Percentiles rank a stretch among this genome's conserved stretches.
Evolutionary conservation across 208 protist species (phyloP).

Genomic region (Endotrypanum monterogeii): DNA sequence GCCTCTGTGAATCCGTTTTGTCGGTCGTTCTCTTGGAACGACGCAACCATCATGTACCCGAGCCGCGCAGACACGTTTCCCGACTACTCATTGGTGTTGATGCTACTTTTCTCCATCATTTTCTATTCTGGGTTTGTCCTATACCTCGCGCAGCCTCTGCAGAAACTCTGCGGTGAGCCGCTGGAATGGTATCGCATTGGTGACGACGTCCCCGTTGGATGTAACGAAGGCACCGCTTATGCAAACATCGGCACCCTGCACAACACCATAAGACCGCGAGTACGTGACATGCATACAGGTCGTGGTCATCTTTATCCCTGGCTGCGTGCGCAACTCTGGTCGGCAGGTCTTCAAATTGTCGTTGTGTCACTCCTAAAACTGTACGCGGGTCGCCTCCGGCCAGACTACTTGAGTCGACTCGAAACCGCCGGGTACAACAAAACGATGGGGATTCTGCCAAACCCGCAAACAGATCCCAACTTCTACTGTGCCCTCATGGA

Average conservation of each 20-base stretch:
- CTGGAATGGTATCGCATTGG: constrained; percentile 22
- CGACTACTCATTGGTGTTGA: constrained; percentile 51
- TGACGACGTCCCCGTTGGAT: not conserved
- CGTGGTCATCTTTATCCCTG: constrained; percentile 55
- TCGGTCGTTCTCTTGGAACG: constrained; percentile 72
- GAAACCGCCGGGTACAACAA: constrained; percentile 43
- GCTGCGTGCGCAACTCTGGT: constrained; percentile 56
- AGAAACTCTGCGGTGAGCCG: constrained; percentile 30
- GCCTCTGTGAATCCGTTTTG: constrained; percentile 44
- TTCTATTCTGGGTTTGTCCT: constrained; percentile 49
- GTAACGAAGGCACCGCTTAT: not conserved
- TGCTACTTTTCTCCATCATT: constrained; percentile 32
- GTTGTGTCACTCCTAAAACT: constrained; percentile 62
- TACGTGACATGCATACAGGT: constrained; percentile 21
- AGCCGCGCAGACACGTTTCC: constrained; percentile 57
- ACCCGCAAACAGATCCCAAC: constrained; percentile 35
- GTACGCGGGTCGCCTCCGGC: constrained; percentile 89
- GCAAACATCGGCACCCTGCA: not conserved
- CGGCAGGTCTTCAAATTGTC: constrained; percentile 38
- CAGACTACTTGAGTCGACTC: constrained; percentile 85
- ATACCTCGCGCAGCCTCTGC: constrained; percentile 37
- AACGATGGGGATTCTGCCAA: constrained; percentile 12
- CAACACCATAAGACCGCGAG: constrained; percentile 15
- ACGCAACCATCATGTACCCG: constrained; percentile 69
- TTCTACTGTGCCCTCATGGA: constrained; percentile 69